Evolutionary conservation across 306 rosid genomes (phyloP).

Genomic region (peach (Prunus persica)): Prunus_persica_NCBIv2 NC_034009.1:36305001-36305500

Average conservation of each 20-base stretch:
- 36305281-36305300: neutral
- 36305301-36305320: neutral
- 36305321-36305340: neutral
- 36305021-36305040: conserved; percentile 31
- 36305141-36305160: conserved; percentile 45
- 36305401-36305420: neutral
- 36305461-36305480: too few relatives aligned
- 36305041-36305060: conserved; percentile 33
- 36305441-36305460: neutral
- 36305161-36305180: conserved; percentile 47
- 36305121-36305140: conserved; percentile 42
- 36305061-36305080: conserved; percentile 33
- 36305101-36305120: conserved; percentile 54
- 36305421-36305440: neutral
- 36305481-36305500: neutral
- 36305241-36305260: neutral
- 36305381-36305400: conserved; percentile 5
- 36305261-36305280: neutral
- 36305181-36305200: conserved; percentile 3
- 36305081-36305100: conserved; percentile 38
- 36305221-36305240: neutral
- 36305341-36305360: conserved; percentile 1
- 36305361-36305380: neutral
- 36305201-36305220: neutral
- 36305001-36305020: conserved; percentile 25